Evolutionary conservation across 352 stramenopile genomes (phyloP), one percentile per base, ranked within the genome.

Genomic region (Pythium rishiriense): DNA sequence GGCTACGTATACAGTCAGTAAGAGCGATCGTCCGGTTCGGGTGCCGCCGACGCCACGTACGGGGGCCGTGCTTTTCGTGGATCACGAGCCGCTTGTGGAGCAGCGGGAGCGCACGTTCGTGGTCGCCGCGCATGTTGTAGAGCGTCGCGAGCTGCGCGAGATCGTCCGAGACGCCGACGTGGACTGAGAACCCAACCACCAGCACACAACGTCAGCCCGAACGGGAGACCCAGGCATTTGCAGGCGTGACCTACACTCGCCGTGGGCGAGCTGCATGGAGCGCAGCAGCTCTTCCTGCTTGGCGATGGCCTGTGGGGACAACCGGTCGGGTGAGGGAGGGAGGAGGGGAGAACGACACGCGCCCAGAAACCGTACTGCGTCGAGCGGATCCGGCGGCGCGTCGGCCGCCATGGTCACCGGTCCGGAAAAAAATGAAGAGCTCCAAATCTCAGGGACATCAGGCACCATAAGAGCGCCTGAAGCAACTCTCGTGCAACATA

Each of bases 51-150:
- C n/a, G 14, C 25, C 19, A 59, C 56, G 62, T 60, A 91, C 81
- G 78, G 9, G 81, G 79, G 0, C 83, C 83, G 60, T 80, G 86
- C 62, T 92, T 92, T 56, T 92, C 83, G 63, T 92, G 83, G 70
- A 92, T 92, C 29, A 92, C 83, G n/a, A 92, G 78, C 2, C 82
- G 81, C 62, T 77, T 79, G 62, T 92, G 83, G 48, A 92, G 75
- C 62, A 90, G 71, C 25, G 75, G 73, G 28, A 92, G 76, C 51
- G 83, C 81, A 62, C 87, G 78, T 41, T 85, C 79, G 66, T 84
- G 72, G 33, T 80, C 78, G 37, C 83, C 78, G 43, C 78, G 78
- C 79, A 92, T 90, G 58, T 79, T 85, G 68, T 76, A 85, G 59
- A 90, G 79, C 53, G 87, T 62, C 35, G 79, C 79, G 33, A 90